phyloP scores from a whole-genome alignment of 345 rosid species.

The Populus pruinosa region DNA sequence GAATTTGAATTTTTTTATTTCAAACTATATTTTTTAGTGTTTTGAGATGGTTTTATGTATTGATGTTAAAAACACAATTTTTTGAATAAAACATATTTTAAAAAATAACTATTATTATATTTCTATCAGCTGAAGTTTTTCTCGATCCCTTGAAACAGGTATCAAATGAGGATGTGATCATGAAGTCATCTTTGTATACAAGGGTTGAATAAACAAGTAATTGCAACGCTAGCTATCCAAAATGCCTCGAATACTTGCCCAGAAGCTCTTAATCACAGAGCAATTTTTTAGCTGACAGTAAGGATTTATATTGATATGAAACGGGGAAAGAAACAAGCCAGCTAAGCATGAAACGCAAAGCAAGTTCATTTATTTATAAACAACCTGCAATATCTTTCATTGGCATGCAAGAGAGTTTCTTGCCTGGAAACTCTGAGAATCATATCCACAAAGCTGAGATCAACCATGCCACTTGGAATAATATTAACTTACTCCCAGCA shows the following conservation, averaged over 20 bases:
- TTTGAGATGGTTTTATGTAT: too few species aligned
- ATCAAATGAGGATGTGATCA: background rate
- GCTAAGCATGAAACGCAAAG: background rate
- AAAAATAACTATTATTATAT: too few species aligned
- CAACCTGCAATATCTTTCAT: background rate
- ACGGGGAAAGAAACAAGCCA: background rate
- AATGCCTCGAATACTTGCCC: background rate
- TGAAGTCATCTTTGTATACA: background rate
- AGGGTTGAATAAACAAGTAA: background rate
- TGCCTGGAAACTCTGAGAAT: background rate
- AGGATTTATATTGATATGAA: background rate
- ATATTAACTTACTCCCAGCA: background rate
- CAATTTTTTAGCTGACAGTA: background rate
- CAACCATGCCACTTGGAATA: background rate
- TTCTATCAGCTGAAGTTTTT: too few species aligned
- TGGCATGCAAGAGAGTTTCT: background rate
- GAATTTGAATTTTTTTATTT: too few species aligned
- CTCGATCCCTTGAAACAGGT: background rate
- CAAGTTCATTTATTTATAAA: background rate
- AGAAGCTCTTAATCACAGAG: background rate
- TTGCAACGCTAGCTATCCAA: background rate
- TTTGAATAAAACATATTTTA: too few species aligned
- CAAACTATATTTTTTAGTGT: too few species aligned
- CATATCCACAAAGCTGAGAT: background rate
- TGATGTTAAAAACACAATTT: too few species aligned